Evolutionary conservation across 176 grass and related monocot genomes (phyloP), one percentile per base, ranked within the genome.

Genomic region (Pharus latifolius): DNA sequence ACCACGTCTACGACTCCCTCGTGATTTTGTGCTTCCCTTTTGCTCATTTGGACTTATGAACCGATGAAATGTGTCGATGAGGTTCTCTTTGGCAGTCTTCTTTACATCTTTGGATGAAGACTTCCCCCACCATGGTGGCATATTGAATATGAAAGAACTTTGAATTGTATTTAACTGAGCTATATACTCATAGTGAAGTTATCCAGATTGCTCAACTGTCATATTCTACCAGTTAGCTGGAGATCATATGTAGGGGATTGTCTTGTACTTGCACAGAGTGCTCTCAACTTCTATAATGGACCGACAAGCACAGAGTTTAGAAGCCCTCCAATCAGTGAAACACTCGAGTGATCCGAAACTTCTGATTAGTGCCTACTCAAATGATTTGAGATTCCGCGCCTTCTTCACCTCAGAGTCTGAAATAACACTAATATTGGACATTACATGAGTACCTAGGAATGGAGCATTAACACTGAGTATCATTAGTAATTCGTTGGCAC

Each of bases 51-150:
- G 34, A 82, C 81, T 93, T 84, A 99, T 84, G 49, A 99, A 80
- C 53, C 90, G 79, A 58, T 99, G 95, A 31, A 94, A 80, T 64
- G 90, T 94, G 72, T 88, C 95, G 2, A 99, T 86, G 16, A 99
- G 23, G 38, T 94, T 99, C 78, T 94, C 95, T 83, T 93, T 99
- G 19, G 89, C 75, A 43, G 80, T 84, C 80, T 94, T 99, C 65
- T 94, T 99, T 47, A 74, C 70, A 67, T 99, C 95, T 80, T 94
- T 99, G 28, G 95, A 94, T 46, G 95, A 94, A 54, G 89, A 99
- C 60, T 88, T 99, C 10, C 84, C 84, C 95, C 95, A 99, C 90
- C 90, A 86, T 80, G 90, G 64, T 88, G 95, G 82, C 95, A 99
- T 99, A 49, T 77, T 84, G 72, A 82, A 80, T 63, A 76, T 57